Conservation (phyloP, 164 flowering plant species). For the Tinospora cordifolia region DNA sequence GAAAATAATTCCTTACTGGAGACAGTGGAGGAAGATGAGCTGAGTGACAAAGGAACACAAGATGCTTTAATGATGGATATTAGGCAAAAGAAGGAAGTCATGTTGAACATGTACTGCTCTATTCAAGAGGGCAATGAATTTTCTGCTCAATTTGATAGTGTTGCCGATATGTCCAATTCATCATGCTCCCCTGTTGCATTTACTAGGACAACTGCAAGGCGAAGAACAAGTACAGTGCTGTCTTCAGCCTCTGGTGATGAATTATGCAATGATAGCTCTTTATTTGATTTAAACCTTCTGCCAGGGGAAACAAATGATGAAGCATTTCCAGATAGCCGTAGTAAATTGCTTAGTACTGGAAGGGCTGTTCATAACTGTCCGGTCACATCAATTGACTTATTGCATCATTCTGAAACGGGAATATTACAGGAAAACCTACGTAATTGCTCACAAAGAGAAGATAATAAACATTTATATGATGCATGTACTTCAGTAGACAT, state of each 20-base stretch:
- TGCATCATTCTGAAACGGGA: slow-evolving; percentile 17
- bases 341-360: not conserved
- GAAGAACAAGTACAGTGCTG: slow-evolving; percentile 32
- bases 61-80: slow-evolving; percentile 22
- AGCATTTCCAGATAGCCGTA: slow-evolving; percentile 4
- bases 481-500: slow-evolving; percentile 35
- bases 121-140: slow-evolving; percentile 26
- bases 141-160: slow-evolving; percentile 19
- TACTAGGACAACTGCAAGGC: slow-evolving; percentile 29
- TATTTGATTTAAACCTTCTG: slow-evolving; percentile 11
- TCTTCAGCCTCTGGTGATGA: slow-evolving; percentile 75
- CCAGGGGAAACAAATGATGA: slow-evolving; percentile 1
- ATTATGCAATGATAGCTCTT: slow-evolving; percentile 13
- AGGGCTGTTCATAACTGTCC: slow-evolving; percentile 3
- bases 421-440: slow-evolving; percentile 14
- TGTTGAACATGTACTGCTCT: slow-evolving; percentile 43
- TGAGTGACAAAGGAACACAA: slow-evolving; percentile 16
- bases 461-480: slow-evolving; percentile 13
- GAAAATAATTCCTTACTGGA: slow-evolving; percentile 23
- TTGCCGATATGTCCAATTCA: slow-evolving; percentile 29
- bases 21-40: slow-evolving; percentile 30
- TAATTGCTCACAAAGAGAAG: slow-evolving; percentile 23
- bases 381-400: slow-evolving; percentile 18
- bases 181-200: slow-evolving; percentile 49
- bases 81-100: slow-evolving; percentile 57